A percentile compares a stretch with the other conserved stretches of the same genome.
These are phyloP conservation scores for Fagopyrum homotropicum DNA, from an alignment of 148 eudicot genomes.

Conservation along the genomic window DNA sequence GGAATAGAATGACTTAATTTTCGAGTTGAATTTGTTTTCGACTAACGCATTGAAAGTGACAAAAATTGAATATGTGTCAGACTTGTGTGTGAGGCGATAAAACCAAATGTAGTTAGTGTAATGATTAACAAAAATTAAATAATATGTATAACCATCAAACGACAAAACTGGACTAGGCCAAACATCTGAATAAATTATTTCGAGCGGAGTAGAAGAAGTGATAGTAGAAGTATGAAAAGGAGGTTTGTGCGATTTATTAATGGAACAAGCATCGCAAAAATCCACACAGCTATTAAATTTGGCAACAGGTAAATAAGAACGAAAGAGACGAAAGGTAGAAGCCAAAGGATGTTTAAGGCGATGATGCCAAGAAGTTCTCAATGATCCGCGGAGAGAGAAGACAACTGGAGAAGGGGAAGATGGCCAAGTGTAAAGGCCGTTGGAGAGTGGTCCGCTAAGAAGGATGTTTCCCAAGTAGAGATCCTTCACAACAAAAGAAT, in stretches of 20 bases:
- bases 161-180: slow-evolving; percentile 14
- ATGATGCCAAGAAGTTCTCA: slow-evolving; percentile 4
- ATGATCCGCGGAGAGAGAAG: neutral
- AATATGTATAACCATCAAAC: neutral
- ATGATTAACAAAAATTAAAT: slow-evolving; percentile 14
- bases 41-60: neutral
- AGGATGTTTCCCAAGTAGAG: neutral
- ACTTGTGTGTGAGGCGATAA: slow-evolving; percentile 13
- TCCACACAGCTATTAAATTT: too few relatives aligned
- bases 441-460: neutral
- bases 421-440: neutral
- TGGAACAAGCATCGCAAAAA: slow-evolving; percentile 5
- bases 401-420: too few relatives aligned
- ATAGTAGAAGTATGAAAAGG: slow-evolving; percentile 13
- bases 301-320: neutral
- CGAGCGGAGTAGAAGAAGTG: neutral
- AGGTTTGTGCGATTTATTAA: slow-evolving; percentile 19
- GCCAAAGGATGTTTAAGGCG: slow-evolving; percentile 15
- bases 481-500: neutral
- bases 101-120: slow-evolving; percentile 16
- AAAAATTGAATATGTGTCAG: neutral
- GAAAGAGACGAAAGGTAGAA: neutral
- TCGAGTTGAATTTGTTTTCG: slow-evolving; percentile 1
- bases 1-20: neutral
- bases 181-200: slow-evolving; percentile 12